Base-by-base conservation (phyloP, 2,329 filamentous ascomycete species). In the Aureobasidium musti region DNA sequence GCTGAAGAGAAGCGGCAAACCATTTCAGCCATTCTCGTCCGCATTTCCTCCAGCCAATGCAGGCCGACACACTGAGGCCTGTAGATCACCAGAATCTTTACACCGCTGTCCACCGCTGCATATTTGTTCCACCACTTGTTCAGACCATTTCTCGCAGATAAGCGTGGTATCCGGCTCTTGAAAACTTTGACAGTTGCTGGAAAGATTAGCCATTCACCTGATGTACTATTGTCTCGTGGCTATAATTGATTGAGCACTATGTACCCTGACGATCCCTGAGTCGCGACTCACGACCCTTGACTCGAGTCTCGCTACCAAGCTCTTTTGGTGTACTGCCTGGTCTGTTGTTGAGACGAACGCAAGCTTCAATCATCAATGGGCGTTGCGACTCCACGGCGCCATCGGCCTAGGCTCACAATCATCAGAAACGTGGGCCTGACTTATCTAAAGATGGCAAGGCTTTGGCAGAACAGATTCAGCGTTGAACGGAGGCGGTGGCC, bases 301-400 rank as follows among this genome's bases (percentile, higher is more conserved):
- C 54, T 59, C 54, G 54, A 41, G 26, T 11, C 54, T 59, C 57
- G 57, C 57, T 61, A 49, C 57, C 57, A 49, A 61, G 37, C 6
- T 23, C 41, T 28, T 47, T 11, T 61, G 37, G 57, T 13, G 57
- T n/a, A 50, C 43, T 7, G 11, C 6, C 41, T 13, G 19, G 41
- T 39, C 8, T 61, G 30, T 49, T 49, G 21, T 39, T 37, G 41
- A 61, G 57, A 61, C 28, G 17, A 39, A 28, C 26, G 37, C 14
- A 47, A 60, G 11, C 56, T n/a, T n/a, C n/a, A 30, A 17, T 26
- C 21, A 28, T 37, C 41, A 21, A n/a, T 21, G 8, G 43, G 10
- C n/a, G 6, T 26, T 49, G 57, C 23, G 17, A 47, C 21, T 28
- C 19, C 28, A 33, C 28, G 35, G 54, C n/a, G 35, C 28, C 30